These are phyloP conservation scores for Sisymbrium altissimum DNA, from an alignment of 345 rosid genomes.

Conservation along the genomic window DNA sequence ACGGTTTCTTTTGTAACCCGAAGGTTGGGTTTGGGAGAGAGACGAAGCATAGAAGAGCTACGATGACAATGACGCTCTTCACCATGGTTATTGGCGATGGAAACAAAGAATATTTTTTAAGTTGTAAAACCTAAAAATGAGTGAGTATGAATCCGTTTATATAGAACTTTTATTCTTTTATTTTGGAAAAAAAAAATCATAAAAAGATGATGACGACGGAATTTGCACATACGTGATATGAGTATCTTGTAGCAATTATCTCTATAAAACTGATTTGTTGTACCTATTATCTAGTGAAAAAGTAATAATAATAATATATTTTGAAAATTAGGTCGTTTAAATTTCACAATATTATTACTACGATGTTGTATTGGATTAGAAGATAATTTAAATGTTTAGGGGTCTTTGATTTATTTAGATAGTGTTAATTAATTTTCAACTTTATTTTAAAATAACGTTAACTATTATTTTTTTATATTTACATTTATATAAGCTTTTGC, in stretches of 20 bases:
- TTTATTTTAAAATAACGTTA: too few species aligned
- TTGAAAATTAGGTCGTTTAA: too few species aligned
- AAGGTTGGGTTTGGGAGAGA: conserved; percentile 20
- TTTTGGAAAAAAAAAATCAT: not conserved
- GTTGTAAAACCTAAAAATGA: not conserved
- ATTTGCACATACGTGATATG: not conserved
- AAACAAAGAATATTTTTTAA: not conserved
- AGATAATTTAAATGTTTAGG: too few species aligned
- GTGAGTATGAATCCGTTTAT: conserved; percentile 17
- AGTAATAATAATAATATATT: too few species aligned
- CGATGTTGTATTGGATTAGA: too few species aligned
- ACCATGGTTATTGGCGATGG: conserved; percentile 9
- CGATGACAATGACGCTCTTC: conserved; percentile 17
- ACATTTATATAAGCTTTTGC: too few species aligned
- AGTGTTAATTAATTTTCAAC: too few species aligned
- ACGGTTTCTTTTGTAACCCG: conserved; percentile 15
- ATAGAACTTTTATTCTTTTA: not conserved
- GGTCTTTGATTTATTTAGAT: too few species aligned
- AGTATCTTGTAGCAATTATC: not conserved
- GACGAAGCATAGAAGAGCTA: conserved; percentile 20
- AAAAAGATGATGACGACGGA: not conserved
- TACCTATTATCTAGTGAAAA: not conserved
- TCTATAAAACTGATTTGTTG: too few species aligned
- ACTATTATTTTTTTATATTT: too few species aligned
- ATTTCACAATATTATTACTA: too few species aligned